A percentile compares a stretch with the other conserved stretches of the same genome.
These are phyloP conservation scores for Hyphopichia pseudoburtonii DNA, from an alignment of 1,139 yeast species.

Conservation along the genomic window DNA sequence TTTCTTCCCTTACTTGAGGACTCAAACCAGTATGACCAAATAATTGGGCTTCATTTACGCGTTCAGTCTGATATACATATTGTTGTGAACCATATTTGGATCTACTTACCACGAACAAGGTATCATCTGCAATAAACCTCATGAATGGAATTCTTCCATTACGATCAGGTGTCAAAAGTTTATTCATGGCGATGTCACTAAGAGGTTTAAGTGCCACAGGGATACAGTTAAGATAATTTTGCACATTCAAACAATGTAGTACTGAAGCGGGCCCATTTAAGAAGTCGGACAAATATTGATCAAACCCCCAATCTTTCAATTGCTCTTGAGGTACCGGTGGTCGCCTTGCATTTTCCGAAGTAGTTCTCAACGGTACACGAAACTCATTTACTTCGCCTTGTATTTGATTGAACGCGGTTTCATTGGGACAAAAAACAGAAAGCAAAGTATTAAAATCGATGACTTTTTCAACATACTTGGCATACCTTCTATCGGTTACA, in stretches of 20 bases:
- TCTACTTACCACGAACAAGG: constrained; percentile 46
- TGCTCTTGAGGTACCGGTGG: constrained; percentile 25
- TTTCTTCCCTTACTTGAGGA: constrained; percentile 25
- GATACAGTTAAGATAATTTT: constrained; percentile 54
- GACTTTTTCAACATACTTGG: constrained; percentile 57
- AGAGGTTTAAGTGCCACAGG: constrained; percentile 59
- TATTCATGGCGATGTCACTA: constrained; percentile 38
- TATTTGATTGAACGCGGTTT: constrained; percentile 5
- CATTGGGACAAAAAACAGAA: constrained; percentile 35
- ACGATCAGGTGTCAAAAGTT: constrained; percentile 31
- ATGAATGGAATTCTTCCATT: constrained; percentile 46
- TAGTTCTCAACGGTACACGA: constrained; percentile 4
- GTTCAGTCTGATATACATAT: constrained; percentile 41
- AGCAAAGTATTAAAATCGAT: constrained; percentile 54
- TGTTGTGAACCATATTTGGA: constrained; percentile 64
- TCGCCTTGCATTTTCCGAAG: constrained; percentile 1
- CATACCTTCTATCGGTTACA: constrained; percentile 49
- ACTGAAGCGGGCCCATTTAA: constrained; percentile 77
- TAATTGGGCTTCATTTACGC: constrained; percentile 28
- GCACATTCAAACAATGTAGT: constrained; percentile 67
- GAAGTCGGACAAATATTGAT: constrained; percentile 73
- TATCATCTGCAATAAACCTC: constrained; percentile 62
- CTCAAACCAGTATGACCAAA: constrained; percentile 50
- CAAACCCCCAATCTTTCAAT: constrained; percentile 62
- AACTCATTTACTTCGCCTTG: neutral